phyloP scores from a whole-genome alignment of 805 yeast genomes.

The Kuraishia capsulata region DNA sequence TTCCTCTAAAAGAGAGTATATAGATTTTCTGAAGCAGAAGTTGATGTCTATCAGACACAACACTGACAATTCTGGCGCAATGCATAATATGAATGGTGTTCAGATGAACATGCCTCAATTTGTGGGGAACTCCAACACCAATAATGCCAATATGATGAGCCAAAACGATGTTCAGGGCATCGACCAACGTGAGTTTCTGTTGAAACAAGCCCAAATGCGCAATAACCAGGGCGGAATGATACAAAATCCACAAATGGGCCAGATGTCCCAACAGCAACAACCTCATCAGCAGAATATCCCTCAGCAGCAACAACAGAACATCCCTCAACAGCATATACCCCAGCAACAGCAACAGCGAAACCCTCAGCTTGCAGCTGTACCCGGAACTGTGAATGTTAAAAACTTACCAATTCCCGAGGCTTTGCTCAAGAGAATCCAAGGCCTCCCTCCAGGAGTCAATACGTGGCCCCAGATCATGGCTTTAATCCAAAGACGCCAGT shows the following conservation, averaged over 20 bases:
- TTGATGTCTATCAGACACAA: constrained; percentile 25
- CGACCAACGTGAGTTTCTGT: constrained; percentile 27
- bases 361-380: too few species aligned
- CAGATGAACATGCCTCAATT: constrained; percentile 14
- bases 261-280: constrained; percentile 18
- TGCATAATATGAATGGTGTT: constrained; percentile 10
- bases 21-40: constrained; percentile 35
- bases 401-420: constrained; percentile 67
- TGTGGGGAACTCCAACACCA: constrained; percentile 12
- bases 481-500: constrained; percentile 44
- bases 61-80: constrained; percentile 8
- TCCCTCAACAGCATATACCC: constrained; percentile 13
- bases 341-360: background rate
- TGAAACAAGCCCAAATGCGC: constrained; percentile 41
- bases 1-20: constrained; percentile 47
- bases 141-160: constrained; percentile 16
- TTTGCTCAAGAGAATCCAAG: constrained; percentile 58
- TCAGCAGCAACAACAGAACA: constrained; percentile 16
- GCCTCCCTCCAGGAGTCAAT: constrained; percentile 65
- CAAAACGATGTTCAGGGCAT: constrained; percentile 16
- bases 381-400: constrained; percentile 25
- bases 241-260: too few species aligned
- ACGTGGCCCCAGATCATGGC: constrained; percentile 79
- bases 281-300: constrained; percentile 18
- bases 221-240: constrained; percentile 28